Evolutionary conservation across 2,329 filamentous ascomycete species (phyloP).

Genomic region (Pseudogymnoascus pannorum): DNA sequence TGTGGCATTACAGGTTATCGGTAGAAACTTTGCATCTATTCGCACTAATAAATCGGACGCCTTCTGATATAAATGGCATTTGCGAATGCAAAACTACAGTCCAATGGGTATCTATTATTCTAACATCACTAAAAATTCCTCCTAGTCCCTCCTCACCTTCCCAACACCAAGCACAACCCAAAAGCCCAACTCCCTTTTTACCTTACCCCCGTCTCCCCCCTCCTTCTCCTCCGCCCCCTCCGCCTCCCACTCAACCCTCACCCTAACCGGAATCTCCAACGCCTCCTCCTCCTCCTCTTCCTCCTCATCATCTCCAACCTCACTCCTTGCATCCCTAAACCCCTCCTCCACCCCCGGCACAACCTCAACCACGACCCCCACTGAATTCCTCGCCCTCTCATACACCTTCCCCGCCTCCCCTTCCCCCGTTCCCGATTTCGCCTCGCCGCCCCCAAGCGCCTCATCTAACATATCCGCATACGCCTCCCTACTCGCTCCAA

Average conservation of each 20-base stretch:
- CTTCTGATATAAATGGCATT: background rate
- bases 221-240: constrained; percentile 54
- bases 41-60: background rate
- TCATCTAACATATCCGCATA: constrained; percentile 85
- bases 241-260: constrained; percentile 83
- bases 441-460: constrained; percentile 45
- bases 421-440: constrained; percentile 38
- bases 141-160: constrained; percentile 54
- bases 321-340: constrained; percentile 19
- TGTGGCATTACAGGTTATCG: background rate
- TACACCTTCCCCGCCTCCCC: constrained; percentile 93
- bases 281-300: constrained; percentile 49
- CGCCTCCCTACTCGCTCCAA: constrained; percentile 63
- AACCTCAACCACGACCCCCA: constrained; percentile 86
- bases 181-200: constrained; percentile 85
- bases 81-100: background rate
- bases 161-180: constrained; percentile 92
- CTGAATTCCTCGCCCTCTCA: constrained; percentile 91
- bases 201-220: constrained; percentile 54
- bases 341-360: constrained; percentile 48
- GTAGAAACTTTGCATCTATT: background rate
- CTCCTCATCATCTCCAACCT: constrained; percentile 26
- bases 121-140: background rate
- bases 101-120: constrained; percentile 13
- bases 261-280: constrained; percentile 89